Evolutionary conservation across 2,329 filamentous ascomycete species (phyloP).

Genomic region (Xylariaceae sp.): DNA sequence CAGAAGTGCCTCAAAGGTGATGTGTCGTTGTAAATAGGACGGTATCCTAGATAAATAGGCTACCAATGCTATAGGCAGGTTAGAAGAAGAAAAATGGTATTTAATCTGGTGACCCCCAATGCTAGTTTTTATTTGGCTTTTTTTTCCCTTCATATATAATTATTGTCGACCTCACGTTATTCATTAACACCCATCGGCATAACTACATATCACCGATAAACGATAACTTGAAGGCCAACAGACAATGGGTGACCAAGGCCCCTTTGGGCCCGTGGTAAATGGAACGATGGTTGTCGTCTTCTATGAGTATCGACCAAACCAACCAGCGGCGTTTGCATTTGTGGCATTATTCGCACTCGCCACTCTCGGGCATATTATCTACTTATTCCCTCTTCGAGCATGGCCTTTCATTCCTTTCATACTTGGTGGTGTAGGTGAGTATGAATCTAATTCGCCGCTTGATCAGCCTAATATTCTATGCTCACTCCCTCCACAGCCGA

Average conservation of each 20-base stretch:
- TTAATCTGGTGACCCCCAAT: too few relatives aligned
- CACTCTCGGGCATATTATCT: conserved; percentile 21
- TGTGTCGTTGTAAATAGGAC: too few relatives aligned
- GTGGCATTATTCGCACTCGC: conserved; percentile 27
- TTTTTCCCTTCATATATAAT: too few relatives aligned
- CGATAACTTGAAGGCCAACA: too few relatives aligned
- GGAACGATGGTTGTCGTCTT: conserved; percentile 28
- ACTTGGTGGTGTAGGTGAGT: conserved; percentile 22
- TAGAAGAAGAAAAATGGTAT: too few relatives aligned
- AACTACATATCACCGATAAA: too few relatives aligned
- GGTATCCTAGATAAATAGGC: too few relatives aligned
- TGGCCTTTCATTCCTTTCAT: conserved; percentile 32
- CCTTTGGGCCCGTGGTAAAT: conserved; percentile 27
- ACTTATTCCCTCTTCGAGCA: conserved; percentile 21
- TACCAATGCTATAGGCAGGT: too few relatives aligned
- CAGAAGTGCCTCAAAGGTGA: too few relatives aligned
- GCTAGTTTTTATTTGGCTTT: too few relatives aligned
- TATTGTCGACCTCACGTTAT: too few relatives aligned
- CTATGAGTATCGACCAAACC: conserved; percentile 27
- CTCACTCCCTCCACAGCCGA: conserved; percentile 16
- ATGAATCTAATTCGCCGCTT: not conserved
- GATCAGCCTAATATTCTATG: not conserved
- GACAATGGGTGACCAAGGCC: conserved; percentile 17
- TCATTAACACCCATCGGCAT: too few relatives aligned
- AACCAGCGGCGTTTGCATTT: conserved; percentile 22